A percentile compares a stretch with the other conserved stretches of the same genome.
These are phyloP conservation scores for Botryotinia globosa DNA, from an alignment of 2,329 filamentous ascomycete species.

Conservation along the genomic window DNA sequence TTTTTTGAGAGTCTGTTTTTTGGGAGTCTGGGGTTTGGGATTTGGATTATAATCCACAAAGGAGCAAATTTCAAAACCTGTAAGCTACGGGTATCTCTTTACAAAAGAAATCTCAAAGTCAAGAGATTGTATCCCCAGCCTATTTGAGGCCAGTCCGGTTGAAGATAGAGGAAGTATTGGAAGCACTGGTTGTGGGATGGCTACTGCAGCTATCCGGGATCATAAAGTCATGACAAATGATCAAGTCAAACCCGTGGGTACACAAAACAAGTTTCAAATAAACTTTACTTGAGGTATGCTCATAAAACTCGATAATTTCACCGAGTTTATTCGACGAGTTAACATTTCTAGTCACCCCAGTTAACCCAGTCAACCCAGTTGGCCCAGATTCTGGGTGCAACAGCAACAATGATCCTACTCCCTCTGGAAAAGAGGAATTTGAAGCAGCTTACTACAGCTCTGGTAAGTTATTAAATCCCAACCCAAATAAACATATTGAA, in stretches of 20 bases:
- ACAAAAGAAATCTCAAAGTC: background rate
- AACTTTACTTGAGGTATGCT: background rate
- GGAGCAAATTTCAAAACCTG: too few relatives aligned
- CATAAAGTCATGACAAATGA: background rate
- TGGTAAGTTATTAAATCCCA: background rate
- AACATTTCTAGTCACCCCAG: background rate
- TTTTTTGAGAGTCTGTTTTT: too few relatives aligned
- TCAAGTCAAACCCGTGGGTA: too few relatives aligned
- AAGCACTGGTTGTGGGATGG: background rate
- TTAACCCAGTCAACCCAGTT: background rate
- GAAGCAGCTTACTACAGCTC: background rate
- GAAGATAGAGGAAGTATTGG: background rate
- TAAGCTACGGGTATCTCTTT: background rate
- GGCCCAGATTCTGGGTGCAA: background rate
- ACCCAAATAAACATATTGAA: background rate
- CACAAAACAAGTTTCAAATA: background rate
- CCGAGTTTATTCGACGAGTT: background rate
- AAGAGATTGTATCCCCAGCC: too few relatives aligned
- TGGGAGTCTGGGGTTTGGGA: background rate
- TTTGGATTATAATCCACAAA: background rate
- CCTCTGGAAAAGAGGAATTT: background rate
- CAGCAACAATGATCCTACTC: too few relatives aligned
- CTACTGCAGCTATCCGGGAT: too few relatives aligned
- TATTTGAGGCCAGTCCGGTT: background rate
- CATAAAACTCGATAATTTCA: background rate